These are phyloP conservation scores for Ophiostoma angusticollis DNA, from an alignment of 2,329 filamentous ascomycete genomes.

Conservation along the genomic window DNA sequence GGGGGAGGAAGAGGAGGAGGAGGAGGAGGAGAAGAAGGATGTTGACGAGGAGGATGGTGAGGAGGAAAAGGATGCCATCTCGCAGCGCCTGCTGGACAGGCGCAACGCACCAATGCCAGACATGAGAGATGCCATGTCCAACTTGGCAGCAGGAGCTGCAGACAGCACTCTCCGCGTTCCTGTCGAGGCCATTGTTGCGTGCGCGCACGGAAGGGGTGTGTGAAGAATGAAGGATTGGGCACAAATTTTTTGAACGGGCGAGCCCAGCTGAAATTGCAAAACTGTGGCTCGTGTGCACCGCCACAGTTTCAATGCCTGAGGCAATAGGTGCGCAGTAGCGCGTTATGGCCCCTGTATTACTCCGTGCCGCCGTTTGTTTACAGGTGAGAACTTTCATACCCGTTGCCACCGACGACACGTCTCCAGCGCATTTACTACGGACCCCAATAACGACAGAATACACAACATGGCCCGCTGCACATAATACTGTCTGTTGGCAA, in stretches of 20 bases:
- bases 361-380: constrained; percentile 16
- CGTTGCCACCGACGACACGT: constrained; percentile 20
- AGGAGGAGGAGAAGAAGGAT: not conserved
- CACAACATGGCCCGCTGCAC: not conserved
- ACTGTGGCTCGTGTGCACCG: not conserved
- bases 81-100: constrained; percentile 1
- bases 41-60: not conserved
- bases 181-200: not conserved
- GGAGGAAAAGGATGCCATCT: not conserved
- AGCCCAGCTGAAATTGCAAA: not conserved
- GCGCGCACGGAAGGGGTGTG: not conserved
- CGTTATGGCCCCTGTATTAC: not conserved
- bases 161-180: constrained; percentile 4
- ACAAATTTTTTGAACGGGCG: not conserved
- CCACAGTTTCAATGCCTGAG: constrained; percentile 6
- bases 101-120: constrained; percentile 1
- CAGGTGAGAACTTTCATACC: constrained; percentile 10
- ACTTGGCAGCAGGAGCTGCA: not conserved
- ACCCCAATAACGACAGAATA: constrained; percentile 1
- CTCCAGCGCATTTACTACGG: not conserved
- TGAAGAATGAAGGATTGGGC: not conserved
- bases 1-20: not conserved
- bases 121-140: not conserved
- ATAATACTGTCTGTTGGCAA: not conserved
- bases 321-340: not conserved